Percentiles rank a stretch among this genome's conserved stretches.
Conservation (phyloP, 306 rosid genomes). For the Spatholobus suberectus region DNA sequence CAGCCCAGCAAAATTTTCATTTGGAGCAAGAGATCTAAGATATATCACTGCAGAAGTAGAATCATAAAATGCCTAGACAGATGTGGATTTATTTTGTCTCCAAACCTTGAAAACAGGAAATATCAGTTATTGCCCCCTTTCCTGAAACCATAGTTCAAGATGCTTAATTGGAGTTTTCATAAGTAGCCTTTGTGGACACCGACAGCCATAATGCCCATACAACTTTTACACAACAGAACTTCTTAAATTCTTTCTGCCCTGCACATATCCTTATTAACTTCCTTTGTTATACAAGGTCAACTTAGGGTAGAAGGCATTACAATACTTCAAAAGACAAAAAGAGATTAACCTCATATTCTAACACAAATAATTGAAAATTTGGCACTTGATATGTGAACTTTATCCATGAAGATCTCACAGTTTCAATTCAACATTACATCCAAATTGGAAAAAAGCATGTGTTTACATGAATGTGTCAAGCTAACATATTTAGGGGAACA, state of each 20-base stretch:
- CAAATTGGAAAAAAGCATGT: constrained; percentile 7
- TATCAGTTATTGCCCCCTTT: background rate
- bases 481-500: constrained; percentile 22
- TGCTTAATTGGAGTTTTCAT: background rate
- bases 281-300: background rate
- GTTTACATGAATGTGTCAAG: constrained; percentile 38
- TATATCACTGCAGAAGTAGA: background rate
- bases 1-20: background rate
- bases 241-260: background rate
- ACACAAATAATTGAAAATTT: background rate
- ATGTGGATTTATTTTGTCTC: background rate
- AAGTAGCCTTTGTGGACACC: too few species aligned
- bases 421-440: constrained; percentile 30
- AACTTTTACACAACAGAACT: background rate
- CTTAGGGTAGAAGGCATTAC: background rate
- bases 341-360: background rate
- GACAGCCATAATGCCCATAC: too few species aligned
- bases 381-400: constrained; percentile 28
- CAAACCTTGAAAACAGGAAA: constrained; percentile 1
- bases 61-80: background rate
- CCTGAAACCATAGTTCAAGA: background rate
- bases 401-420: constrained; percentile 10
- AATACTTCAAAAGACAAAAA: background rate
- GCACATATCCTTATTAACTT: background rate
- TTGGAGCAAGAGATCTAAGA: background rate